Evolutionary conservation across 1,139 yeast species (phyloP), one percentile per base, ranked within the genome.

Genomic region (Blastobotrys niveus): DNA sequence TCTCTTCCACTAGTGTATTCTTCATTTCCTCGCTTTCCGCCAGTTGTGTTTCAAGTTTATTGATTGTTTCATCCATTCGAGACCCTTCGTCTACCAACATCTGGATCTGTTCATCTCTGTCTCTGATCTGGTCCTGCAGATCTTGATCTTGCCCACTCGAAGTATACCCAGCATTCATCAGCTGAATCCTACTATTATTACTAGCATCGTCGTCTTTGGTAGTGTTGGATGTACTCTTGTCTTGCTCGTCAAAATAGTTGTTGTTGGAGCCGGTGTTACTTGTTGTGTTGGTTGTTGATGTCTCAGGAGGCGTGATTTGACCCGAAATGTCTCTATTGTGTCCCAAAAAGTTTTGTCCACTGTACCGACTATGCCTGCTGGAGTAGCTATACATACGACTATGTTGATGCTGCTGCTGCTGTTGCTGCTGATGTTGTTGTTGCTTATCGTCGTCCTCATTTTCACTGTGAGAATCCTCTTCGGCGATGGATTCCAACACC

Each of bases 1-100:
- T 61, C 45, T 61, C 64, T 32, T 57, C 58, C 14, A 49, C 56
- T 15, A 70, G 62, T 2, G 66, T 62, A 7, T 52, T 47, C 38
- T 55, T 61, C 37, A 53, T 40, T 24, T 50, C 56, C 51, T 58
- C 63, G 3, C 61, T 48, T 49, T 64, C 58, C 25, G 56, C 46
- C 49, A 61, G 46, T 51, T 56, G 57, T 21, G 59, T 60, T 42
- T 59, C 61, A 18, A 61, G 52, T 27, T 50, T 52, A 30, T 53
- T 54, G 38, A 61, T 53, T 7, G 56, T 51, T 29, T 55, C 58
- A 34, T 57, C 63, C 57, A 60, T 51, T 27, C 59, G 47, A 4
- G 65, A 52, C 20, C 64, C 63, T 34, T 60, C 65, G 2, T 49
- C 55, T 1, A 58, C 53, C 7, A 61, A 52, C 48, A 53, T 51